Evolutionary conservation across 2,329 filamentous ascomycete genomes (phyloP).

Genomic region (Aureobasidium sp.): DNA sequence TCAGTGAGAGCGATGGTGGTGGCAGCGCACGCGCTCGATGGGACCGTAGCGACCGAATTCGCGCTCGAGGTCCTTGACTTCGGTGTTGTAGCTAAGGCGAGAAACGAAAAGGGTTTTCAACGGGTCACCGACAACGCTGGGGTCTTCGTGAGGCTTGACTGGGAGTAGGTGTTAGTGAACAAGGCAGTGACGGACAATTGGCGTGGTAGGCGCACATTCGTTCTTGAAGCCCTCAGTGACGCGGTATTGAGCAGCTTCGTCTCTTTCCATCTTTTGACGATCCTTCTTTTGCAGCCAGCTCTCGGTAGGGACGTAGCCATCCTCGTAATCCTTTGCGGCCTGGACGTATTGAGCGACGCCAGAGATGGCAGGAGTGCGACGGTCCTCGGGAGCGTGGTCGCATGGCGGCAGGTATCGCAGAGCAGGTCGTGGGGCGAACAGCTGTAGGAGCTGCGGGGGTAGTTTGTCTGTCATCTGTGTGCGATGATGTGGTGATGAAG

Average conservation of each 20-base stretch:
- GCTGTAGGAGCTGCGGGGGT: conserved; percentile 81
- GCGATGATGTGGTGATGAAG: conserved; percentile 14
- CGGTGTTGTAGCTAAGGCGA: conserved; percentile 81
- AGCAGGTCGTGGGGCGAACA: conserved; percentile 90
- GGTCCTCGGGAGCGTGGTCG: conserved; percentile 77
- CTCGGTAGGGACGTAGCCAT: conserved; percentile 74
- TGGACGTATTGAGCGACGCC: conserved; percentile 71
- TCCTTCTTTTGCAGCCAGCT: conserved; percentile 88
- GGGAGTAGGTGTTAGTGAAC: background rate
- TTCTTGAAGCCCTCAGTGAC: conserved; percentile 56
- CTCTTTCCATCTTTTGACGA: conserved; percentile 74
- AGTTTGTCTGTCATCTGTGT: conserved; percentile 77
- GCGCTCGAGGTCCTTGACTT: conserved; percentile 81
- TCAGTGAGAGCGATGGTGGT: conserved; percentile 17
- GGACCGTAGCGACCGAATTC: conserved; percentile 92
- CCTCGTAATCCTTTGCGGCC: conserved; percentile 63
- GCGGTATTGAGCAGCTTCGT: conserved; percentile 57
- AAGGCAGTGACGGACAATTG: background rate
- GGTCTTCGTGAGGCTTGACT: conserved; percentile 80
- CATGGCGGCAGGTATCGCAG: conserved; percentile 79
- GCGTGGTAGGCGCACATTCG: conserved; percentile 19
- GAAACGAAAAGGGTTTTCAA: conserved; percentile 94
- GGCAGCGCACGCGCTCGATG: conserved; percentile 71
- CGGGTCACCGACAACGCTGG: conserved; percentile 84
- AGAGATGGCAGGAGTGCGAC: conserved; percentile 64